Conservation (phyloP, 208 protist genomes). For the Wallacemonas rigidus region DNA sequence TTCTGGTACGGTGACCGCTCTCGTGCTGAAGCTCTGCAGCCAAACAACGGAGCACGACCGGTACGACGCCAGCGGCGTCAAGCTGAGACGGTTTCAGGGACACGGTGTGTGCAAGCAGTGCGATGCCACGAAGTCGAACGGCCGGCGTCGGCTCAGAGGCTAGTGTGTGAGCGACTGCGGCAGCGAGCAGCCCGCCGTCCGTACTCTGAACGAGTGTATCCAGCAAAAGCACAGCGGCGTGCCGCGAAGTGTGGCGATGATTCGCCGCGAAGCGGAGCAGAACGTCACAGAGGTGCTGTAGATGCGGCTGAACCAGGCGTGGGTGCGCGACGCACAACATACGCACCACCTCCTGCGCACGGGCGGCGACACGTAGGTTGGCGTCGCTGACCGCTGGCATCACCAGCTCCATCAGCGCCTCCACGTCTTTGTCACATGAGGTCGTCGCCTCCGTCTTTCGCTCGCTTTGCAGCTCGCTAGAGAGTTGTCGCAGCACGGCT, state of each 20-base stretch:
- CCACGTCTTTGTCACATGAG: constrained; percentile 18
- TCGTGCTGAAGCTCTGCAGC: constrained; percentile 8
- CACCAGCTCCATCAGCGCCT: constrained; percentile 21
- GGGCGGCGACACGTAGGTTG: constrained; percentile 23
- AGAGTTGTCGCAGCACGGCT: neutral
- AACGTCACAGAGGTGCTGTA: constrained; percentile 14
- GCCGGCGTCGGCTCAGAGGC: neutral
- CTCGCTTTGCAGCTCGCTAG: too few relatives aligned
- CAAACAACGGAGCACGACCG: neutral
- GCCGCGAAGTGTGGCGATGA: neutral
- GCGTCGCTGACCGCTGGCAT: constrained; percentile 1
- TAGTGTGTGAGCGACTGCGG: constrained; percentile 1
- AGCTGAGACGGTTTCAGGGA: neutral
- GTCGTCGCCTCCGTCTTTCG: neutral
- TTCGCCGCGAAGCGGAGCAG: constrained; percentile 6
- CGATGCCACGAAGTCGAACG: neutral
- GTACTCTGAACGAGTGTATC: neutral
- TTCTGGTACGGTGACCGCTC: neutral
- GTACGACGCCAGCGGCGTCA: neutral
- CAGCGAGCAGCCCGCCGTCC: neutral
- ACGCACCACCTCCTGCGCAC: constrained; percentile 41
- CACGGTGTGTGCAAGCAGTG: neutral
- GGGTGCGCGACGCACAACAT: constrained; percentile 26
- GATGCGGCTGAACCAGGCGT: neutral
- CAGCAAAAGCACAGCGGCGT: constrained; percentile 14